Conservation (phyloP, 176 grass and related monocot species). For the sorghum (Sorghum bicolor) region DNA sequence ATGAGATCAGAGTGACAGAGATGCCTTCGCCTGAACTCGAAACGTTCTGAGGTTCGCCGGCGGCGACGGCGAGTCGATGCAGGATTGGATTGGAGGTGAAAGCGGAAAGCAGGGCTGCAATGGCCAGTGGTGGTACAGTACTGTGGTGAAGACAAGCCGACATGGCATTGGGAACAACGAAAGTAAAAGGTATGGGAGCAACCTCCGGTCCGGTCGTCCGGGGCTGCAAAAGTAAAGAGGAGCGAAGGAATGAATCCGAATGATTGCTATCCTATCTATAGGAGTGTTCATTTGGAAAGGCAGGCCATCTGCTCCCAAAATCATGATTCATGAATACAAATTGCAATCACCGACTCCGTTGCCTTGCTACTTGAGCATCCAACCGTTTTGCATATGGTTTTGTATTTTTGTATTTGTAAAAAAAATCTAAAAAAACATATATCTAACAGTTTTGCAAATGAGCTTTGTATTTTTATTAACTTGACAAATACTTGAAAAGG, state of each 20-base stretch:
- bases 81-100: not conserved
- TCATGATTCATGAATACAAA: not conserved
- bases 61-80: not conserved
- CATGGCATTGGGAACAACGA: slow-evolving; percentile 17
- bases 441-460: no score
- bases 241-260: not conserved
- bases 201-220: no score
- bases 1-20: not conserved
- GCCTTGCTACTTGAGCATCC: no score
- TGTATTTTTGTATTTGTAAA: no score
- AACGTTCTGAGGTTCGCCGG: not conserved
- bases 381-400: no score
- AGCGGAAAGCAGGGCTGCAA: no score
- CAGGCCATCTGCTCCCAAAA: not conserved
- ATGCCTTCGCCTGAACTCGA: not conserved
- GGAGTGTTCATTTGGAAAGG: not conserved
- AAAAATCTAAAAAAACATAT: no score
- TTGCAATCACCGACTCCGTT: not conserved
- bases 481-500: no score
- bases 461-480: no score
- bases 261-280: not conserved
- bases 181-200: not conserved
- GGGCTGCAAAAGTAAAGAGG: not conserved
- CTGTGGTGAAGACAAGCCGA: not conserved
- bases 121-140: not conserved